Conservation (phyloP, 495 filamentous ascomycete genomes). For the Podospora tetraspora region DNA sequence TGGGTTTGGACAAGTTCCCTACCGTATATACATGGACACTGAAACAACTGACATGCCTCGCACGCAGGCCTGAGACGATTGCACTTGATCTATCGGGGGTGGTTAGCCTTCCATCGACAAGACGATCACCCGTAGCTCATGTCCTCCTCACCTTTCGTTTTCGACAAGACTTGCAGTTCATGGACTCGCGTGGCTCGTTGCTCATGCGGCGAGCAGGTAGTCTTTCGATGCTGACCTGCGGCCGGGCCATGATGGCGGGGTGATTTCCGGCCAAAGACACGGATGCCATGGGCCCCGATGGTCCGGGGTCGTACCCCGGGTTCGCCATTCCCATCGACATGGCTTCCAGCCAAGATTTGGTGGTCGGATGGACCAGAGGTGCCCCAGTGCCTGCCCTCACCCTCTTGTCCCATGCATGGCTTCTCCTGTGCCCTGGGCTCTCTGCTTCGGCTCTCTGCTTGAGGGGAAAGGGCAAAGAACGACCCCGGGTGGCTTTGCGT, state of each 20-base stretch:
- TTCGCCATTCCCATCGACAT: conserved; percentile 20
- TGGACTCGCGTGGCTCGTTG: conserved; percentile 75
- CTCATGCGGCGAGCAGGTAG: conserved; percentile 66
- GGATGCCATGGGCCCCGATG: conserved; percentile 18
- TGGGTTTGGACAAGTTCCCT: conserved; percentile 22
- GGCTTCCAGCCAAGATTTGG: neutral
- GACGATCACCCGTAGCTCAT: neutral
- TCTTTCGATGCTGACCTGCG: conserved; percentile 80
- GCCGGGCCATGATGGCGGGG: conserved; percentile 56
- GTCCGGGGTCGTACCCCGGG: conserved; percentile 23
- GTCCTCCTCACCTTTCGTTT: conserved; percentile 64
- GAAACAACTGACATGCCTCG: conserved; percentile 83
- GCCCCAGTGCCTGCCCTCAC: conserved; percentile 10
- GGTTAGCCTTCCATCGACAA: neutral
- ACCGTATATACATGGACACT: conserved; percentile 87
- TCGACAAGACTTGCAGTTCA: conserved; percentile 92
- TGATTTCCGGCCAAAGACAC: conserved; percentile 27
- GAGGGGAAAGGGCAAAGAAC: neutral
- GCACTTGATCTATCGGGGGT: conserved; percentile 67
- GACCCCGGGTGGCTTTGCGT: neutral
- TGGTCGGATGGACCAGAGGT: neutral
- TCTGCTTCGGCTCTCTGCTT: neutral
- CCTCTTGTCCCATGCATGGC: conserved; percentile 13
- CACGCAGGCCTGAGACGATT: conserved; percentile 78
- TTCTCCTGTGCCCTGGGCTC: neutral